Conservation (phyloP, 2,329 filamentous ascomycete genomes). For the Fusarium sp. region DNA sequence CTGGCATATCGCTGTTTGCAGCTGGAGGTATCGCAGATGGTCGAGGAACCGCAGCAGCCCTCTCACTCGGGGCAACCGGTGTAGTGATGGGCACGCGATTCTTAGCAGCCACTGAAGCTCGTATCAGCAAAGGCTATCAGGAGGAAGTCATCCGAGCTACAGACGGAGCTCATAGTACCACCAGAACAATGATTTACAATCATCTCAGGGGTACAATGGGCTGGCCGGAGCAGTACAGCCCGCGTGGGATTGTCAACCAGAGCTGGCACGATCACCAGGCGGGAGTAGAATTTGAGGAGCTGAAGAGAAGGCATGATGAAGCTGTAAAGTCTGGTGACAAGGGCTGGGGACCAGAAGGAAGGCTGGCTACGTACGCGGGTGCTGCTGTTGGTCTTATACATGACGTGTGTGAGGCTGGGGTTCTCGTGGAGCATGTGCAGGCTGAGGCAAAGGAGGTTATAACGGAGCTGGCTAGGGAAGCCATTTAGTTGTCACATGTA, state of each 20-base stretch:
- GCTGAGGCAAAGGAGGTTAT: constrained; percentile 41
- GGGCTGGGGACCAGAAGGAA: constrained; percentile 60
- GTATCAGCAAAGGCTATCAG: constrained; percentile 55
- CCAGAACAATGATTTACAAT: constrained; percentile 58
- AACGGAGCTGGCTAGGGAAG: background rate
- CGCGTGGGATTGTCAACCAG: constrained; percentile 54
- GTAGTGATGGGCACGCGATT: constrained; percentile 73
- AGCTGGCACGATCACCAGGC: constrained; percentile 52
- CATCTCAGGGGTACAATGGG: constrained; percentile 54
- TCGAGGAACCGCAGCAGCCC: constrained; percentile 60
- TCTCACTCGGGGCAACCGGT: constrained; percentile 64
- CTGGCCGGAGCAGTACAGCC: constrained; percentile 57
- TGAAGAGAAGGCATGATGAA: constrained; percentile 54
- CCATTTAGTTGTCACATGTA: background rate
- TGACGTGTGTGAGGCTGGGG: constrained; percentile 52
- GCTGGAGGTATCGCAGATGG: constrained; percentile 66
- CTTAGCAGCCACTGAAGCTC: constrained; percentile 60
- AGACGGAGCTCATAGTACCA: constrained; percentile 54
- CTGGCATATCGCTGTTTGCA: constrained; percentile 58
- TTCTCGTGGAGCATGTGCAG: constrained; percentile 52
- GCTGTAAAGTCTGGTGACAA: constrained; percentile 53
- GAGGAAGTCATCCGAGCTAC: constrained; percentile 55
- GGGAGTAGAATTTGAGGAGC: constrained; percentile 56
- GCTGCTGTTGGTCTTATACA: constrained; percentile 58
- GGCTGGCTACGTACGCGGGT: constrained; percentile 63